These are phyloP conservation scores for Blumeria graminis DNA, from an alignment of 2,329 filamentous ascomycete genomes.

Conservation along the genomic window DNA sequence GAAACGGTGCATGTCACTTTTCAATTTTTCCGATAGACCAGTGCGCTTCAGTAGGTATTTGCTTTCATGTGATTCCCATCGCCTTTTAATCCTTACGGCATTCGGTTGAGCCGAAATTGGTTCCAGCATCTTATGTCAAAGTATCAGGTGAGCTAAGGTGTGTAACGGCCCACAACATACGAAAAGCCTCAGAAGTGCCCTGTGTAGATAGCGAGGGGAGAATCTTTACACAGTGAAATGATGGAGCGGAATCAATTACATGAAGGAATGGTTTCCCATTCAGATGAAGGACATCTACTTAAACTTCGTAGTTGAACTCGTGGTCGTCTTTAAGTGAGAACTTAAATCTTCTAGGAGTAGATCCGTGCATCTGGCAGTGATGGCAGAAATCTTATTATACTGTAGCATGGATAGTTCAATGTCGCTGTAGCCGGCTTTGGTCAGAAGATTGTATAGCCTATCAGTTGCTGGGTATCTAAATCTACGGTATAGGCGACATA, in stretches of 20 bases:
- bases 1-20: not conserved
- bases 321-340: conserved; percentile 1
- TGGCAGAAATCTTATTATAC: not conserved
- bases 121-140: conserved; percentile 1
- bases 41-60: not conserved
- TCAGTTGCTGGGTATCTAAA: not conserved
- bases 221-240: not conserved
- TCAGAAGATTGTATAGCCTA: not conserved
- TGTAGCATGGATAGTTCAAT: not conserved
- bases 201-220: not conserved
- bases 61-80: conserved; percentile 1
- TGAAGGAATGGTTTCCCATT: conserved; percentile 1
- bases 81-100: not conserved
- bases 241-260: not conserved
- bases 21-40: conserved; percentile 1
- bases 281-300: conserved; percentile 1
- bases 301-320: conserved; percentile 2
- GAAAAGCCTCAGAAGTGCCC: not conserved
- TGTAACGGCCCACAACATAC: not conserved
- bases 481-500: not conserved
- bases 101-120: not conserved
- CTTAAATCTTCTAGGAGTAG: conserved; percentile 1
- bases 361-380: not conserved
- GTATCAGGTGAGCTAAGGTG: not conserved
- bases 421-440: not conserved